phyloP scores from a whole-genome alignment of 108 stramenopile species.

The Cyclotella baltica region DNA sequence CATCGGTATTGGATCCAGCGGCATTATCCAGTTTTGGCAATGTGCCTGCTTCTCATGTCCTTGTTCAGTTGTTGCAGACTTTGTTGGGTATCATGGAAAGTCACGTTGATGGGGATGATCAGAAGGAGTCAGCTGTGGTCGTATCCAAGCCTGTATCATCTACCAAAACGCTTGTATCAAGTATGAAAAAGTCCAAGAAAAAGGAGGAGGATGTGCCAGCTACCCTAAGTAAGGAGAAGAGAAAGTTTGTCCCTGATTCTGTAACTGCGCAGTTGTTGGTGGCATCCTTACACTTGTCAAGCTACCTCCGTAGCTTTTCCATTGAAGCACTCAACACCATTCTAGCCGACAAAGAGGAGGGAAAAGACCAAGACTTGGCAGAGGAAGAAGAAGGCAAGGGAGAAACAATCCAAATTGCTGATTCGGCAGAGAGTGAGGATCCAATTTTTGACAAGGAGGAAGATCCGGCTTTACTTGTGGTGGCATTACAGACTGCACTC shows the following conservation, averaged over 20 bases:
- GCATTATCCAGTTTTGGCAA: conserved; percentile 67
- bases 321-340: conserved; percentile 29
- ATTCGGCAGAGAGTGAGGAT: conserved; percentile 67
- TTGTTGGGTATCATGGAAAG: conserved; percentile 49
- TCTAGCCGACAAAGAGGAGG: conserved; percentile 15
- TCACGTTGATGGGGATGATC: conserved; percentile 1
- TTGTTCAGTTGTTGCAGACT: conserved; percentile 64
- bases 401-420: conserved; percentile 29
- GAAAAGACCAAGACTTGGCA: background rate
- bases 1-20: conserved; percentile 67
- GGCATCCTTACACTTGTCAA: conserved; percentile 38
- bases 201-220: background rate
- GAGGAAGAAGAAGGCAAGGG: conserved; percentile 19
- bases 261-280: conserved; percentile 40
- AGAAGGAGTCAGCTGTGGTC: conserved; percentile 39
- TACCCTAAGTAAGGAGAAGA: background rate
- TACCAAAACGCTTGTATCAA: background rate
- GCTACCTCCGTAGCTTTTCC: conserved; percentile 30
- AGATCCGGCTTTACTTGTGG: conserved; percentile 22
- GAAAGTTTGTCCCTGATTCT: conserved; percentile 41
- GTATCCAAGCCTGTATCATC: conserved; percentile 45
- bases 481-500: conserved; percentile 55
- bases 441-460: conserved; percentile 57
- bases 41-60: conserved; percentile 69
- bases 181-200: conserved; percentile 10